A percentile compares a stretch with the other conserved stretches of the same genome.
Conservation (phyloP, 345 rosid genomes). For the Bretschneidera sinensis region DNA sequence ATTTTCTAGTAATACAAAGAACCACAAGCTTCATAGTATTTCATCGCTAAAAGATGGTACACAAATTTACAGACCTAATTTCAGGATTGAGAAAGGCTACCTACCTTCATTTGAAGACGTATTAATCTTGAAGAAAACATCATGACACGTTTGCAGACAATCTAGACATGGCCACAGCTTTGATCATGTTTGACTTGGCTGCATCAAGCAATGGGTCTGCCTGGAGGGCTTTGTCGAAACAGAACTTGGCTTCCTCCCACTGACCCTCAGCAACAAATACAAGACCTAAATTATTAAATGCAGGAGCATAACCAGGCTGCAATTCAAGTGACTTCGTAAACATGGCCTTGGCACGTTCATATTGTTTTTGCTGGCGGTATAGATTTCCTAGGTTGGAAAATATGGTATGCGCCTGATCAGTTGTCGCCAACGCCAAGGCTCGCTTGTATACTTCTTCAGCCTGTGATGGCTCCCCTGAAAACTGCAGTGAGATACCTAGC, state of each 20-base stretch:
- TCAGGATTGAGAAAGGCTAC: background rate
- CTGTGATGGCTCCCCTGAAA: slow-evolving; percentile 58
- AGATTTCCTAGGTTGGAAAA: slow-evolving; percentile 93
- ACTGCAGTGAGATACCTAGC: slow-evolving; percentile 74
- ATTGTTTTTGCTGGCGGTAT: slow-evolving; percentile 69
- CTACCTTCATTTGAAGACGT: background rate
- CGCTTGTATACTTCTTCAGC: slow-evolving; percentile 65
- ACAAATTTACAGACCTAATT: background rate
- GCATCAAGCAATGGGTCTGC: slow-evolving; percentile 87
- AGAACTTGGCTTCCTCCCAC: slow-evolving; percentile 87
- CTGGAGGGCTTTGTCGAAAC: slow-evolving; percentile 64
- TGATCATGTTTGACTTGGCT: slow-evolving; percentile 79
- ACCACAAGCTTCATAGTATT: background rate
- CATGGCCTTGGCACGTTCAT: slow-evolving; percentile 87
- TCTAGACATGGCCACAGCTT: slow-evolving; percentile 39
- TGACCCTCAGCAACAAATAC: slow-evolving; percentile 81
- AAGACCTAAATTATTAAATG: slow-evolving; percentile 90
- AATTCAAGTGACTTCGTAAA: slow-evolving; percentile 78
- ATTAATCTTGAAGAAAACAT: slow-evolving; percentile 17
- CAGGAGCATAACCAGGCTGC: slow-evolving; percentile 89
- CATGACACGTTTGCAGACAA: slow-evolving; percentile 32
- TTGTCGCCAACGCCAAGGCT: slow-evolving; percentile 56
- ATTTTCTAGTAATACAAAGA: background rate
- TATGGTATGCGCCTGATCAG: slow-evolving; percentile 60
- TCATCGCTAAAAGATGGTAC: background rate